phyloP scores from a whole-genome alignment of 1,284 basidiomycete species.

The Rhizoctonia solani region DNA sequence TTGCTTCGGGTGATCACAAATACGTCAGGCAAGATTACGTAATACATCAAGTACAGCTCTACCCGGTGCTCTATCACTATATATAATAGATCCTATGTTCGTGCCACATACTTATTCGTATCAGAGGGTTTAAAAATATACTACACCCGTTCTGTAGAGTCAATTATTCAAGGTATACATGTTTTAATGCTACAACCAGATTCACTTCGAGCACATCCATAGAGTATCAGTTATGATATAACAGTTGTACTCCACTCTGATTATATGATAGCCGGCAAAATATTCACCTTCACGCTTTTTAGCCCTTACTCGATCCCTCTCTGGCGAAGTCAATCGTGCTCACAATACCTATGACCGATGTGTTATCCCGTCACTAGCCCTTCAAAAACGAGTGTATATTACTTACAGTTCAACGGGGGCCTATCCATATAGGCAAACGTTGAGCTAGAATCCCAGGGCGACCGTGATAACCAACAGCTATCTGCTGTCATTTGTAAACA shows the following conservation, averaged over 20 bases:
- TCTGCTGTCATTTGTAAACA: conserved; percentile 20
- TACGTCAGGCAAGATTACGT: not conserved
- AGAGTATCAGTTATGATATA: no score
- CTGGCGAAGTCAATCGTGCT: conserved; percentile 17
- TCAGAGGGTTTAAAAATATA: no score
- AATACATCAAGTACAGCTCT: not conserved
- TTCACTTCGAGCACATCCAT: no score
- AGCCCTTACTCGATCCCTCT: no score
- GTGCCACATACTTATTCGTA: no score
- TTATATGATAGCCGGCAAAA: no score
- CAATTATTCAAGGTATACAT: no score
- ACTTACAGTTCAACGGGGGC: conserved; percentile 1
- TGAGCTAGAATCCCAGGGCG: not conserved
- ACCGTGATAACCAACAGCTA: conserved; percentile 16
- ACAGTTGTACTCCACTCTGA: no score
- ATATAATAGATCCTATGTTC: no score
- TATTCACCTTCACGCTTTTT: no score
- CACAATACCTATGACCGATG: not conserved
- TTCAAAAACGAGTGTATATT: not conserved
- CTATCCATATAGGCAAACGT: not conserved
- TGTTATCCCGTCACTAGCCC: not conserved
- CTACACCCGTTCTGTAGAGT: no score
- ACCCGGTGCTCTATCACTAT: not conserved
- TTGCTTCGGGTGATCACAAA: not conserved
- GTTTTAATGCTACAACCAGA: no score